A percentile compares a stretch with the other conserved stretches of the same genome.
These are phyloP conservation scores for Diaporthe humulicola DNA, from an alignment of 2,329 filamentous ascomycete species.

Conservation along the genomic window DNA sequence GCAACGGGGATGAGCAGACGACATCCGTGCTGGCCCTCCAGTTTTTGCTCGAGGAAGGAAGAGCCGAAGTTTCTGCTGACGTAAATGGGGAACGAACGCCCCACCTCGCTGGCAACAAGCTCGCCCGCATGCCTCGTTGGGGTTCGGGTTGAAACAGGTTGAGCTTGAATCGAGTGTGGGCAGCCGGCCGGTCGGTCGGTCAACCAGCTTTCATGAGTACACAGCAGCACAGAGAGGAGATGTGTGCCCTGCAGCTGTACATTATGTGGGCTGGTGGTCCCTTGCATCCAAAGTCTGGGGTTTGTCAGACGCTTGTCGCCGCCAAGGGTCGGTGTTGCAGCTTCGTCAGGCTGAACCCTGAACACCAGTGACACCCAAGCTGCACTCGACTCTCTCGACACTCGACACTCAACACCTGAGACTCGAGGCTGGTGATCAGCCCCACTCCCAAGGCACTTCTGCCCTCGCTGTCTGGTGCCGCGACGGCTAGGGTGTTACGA, in stretches of 20 bases:
- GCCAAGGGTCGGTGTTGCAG: conserved; percentile 8
- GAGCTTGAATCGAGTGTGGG: neutral
- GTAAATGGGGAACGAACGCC: neutral
- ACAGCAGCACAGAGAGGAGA: neutral
- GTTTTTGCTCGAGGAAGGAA: neutral
- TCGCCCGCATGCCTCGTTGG: neutral
- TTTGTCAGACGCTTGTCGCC: conserved; percentile 13
- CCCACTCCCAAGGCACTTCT: neutral
- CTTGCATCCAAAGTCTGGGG: conserved; percentile 15
- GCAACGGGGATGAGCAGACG: neutral
- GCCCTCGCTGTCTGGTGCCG: neutral
- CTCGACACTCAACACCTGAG: neutral
- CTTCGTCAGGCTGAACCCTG: conserved; percentile 27
- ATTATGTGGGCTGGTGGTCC: neutral
- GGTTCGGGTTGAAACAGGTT: neutral
- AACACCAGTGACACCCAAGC: neutral
- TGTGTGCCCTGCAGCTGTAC: neutral
- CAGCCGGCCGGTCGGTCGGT: neutral
- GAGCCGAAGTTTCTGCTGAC: conserved; percentile 19
- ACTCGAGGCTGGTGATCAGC: conserved; percentile 13
- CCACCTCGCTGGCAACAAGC: neutral
- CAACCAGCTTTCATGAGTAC: too few relatives aligned
- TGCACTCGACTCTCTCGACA: conserved; percentile 1
- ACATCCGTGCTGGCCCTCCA: neutral
- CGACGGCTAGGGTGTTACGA: conserved; percentile 2